Base-by-base conservation (phyloP, 2,329 filamentous ascomycete genomes). In the Penicillium sclerotigenum region DNA sequence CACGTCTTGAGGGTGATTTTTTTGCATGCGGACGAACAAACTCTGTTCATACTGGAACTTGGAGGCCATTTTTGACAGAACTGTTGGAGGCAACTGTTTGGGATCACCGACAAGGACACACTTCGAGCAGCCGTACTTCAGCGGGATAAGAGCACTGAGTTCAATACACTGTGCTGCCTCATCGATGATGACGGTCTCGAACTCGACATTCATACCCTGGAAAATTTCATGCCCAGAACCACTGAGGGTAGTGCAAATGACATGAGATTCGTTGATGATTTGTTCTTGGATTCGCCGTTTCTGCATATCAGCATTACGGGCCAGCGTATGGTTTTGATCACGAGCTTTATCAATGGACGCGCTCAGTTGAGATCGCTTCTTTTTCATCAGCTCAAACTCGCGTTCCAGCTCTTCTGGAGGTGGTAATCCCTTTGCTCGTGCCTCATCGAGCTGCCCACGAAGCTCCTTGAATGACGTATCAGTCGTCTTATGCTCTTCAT, bases 141-240 rank as follows among this genome's bases (percentile, higher is more conserved):
- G 83, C 2, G 94, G 94, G 64, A 99, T 99, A 45, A 99, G 81
- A 13, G 94, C 94, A 69, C 91, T 96, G 69, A 99, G 83, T 77
- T 99, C 94, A 59, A 99, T 95, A 73, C 93, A 99, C 80, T 99
- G 94, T 16, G 94, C 94, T 4, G 94, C 94, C 77, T 99, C 94
- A 67, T 99, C 94, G 61, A 99, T 97, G 65, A 99, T 90, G 62
- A 99, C 94, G 0, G 94, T 97, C 75, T 99, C 94, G 64, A 99
- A 99, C 73, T 99, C 94, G 49, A 99, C 91, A 66, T 90, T 92
- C 54, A 99, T 77, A 65, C 88, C 89, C 74, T 93, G 91, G 77
- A 99, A 96, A 86, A 97, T 96, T 64, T 99, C 94, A 68, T 99
- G 95, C 4, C 94, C 94, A 73, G 89, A 93, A 67, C 93, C 94